These are phyloP conservation scores for Vitis labrusca DNA, from an alignment of 164 flowering plant species.

Conservation along the genomic window DNA sequence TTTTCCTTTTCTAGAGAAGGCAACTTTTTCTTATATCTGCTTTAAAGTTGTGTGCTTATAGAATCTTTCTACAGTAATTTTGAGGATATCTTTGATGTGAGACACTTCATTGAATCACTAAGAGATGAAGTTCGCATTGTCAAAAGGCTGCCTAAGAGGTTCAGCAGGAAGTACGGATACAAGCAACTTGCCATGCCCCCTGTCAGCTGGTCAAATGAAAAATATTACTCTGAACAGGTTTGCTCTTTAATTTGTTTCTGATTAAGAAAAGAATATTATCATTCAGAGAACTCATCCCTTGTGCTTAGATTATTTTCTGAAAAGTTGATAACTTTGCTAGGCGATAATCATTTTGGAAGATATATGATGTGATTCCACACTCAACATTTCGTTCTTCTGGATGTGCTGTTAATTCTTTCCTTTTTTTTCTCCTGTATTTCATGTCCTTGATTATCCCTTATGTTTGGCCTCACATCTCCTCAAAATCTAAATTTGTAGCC, in stretches of 20 bases:
- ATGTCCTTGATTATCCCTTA: too few species aligned
- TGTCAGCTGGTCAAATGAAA: conserved; percentile 96
- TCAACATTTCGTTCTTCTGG: too few species aligned
- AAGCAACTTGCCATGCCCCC: conserved; percentile 75
- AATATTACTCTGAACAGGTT: conserved; percentile 88
- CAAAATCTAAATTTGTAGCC: too few species aligned
- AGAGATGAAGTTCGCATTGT: conserved; percentile 88
- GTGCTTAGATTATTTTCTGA: too few species aligned
- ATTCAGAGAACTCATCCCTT: not conserved
- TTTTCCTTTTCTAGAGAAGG: not conserved
- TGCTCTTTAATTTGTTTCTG: conserved; percentile 1
- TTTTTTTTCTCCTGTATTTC: too few species aligned
- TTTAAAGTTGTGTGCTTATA: conserved; percentile 2
- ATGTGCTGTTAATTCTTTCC: too few species aligned
- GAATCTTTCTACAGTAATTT: conserved; percentile 63
- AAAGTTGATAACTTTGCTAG: too few species aligned
- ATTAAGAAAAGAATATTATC: not conserved
- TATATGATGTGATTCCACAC: too few species aligned
- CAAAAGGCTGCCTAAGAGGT: conserved; percentile 77
- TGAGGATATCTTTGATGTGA: conserved; percentile 85
- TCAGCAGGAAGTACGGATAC: conserved; percentile 45
- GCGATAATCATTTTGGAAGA: too few species aligned
- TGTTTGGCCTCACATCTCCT: too few species aligned
- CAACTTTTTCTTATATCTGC: not conserved
- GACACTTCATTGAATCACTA: conserved; percentile 81